Evolutionary conservation across 2,329 filamentous ascomycete species (phyloP).

Genomic region (Niveomyces coronatus): DNA sequence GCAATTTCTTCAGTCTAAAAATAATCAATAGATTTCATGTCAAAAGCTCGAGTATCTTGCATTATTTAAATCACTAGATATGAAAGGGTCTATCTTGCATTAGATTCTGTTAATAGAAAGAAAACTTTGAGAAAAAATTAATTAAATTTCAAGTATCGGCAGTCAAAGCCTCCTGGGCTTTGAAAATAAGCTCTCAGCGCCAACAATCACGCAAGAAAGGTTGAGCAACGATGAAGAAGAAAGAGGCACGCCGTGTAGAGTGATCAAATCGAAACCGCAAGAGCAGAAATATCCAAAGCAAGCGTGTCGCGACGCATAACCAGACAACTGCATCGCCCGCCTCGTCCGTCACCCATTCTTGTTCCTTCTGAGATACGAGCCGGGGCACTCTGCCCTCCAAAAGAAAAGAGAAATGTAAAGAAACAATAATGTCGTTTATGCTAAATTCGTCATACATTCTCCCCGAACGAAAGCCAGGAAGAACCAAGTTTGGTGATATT

Average conservation of each 20-base stretch:
- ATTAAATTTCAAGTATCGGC: constrained; percentile 1
- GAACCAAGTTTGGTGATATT: constrained; percentile 20
- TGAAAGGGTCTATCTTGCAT: constrained; percentile 7
- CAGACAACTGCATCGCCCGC: too few relatives aligned
- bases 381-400: constrained; percentile 10
- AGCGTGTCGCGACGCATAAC: too few relatives aligned
- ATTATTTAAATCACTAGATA: constrained; percentile 8
- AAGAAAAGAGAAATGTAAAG: constrained; percentile 16
- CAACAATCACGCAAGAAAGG: constrained; percentile 6
- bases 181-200: constrained; percentile 3
- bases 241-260: too few relatives aligned
- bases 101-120: constrained; percentile 7
- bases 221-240: constrained; percentile 8
- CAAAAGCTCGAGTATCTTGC: neutral
- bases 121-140: constrained; percentile 1
- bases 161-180: constrained; percentile 9
- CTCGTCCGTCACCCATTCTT: too few relatives aligned
- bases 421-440: constrained; percentile 44
- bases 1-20: constrained; percentile 1
- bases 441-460: constrained; percentile 39
- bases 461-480: constrained; percentile 21
- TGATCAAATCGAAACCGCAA: too few relatives aligned
- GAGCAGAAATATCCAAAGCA: too few relatives aligned
- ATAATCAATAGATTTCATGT: too few relatives aligned
- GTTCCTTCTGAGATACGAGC: too few relatives aligned